Evolutionary conservation across 306 rosid genomes (phyloP), one percentile per base, ranked within the genome.

Genomic region (Neltuma alba): DNA sequence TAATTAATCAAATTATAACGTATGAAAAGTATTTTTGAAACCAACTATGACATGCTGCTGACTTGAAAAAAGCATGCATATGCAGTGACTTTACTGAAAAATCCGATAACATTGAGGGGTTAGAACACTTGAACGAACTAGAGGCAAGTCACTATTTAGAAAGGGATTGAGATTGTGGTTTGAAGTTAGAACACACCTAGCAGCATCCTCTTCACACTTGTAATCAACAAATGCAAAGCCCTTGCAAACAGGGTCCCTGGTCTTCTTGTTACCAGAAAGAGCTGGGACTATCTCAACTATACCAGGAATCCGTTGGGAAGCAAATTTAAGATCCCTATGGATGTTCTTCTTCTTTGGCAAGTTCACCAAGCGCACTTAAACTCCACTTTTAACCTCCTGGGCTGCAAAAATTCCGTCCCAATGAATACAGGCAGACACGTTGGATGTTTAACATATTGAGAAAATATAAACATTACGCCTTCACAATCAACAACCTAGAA

Each of bases 231-330:
- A 86, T 54, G 94, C 96, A 87, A 85, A 91, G 63, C 97, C 99
- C 87, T 91, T 92, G 89, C 99, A 95, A 66, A 90, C 62, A 50
- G 99, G 98, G 78, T 95, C 99, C 88, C 95, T 89, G 41, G 99
- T 95, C 87, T 92, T 94, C 87, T 91, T 91, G 89, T 88, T 95
- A 75, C 98, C 97, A 41, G 76, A 50, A 76, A 90, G 93, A 58
- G 83, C 89, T 9, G 97, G 97, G 83, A 75, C 80, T 78, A 95
- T 86, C 52, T 89, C 84, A 64, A 83, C 41, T 80, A 95, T 78
- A 45, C 94, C 93, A 2, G 86, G 96, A 23, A 91, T 82, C 76
- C 85, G 89, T 76, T 86, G 81, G 63, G 92, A 90, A 63, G 98
- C 94, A 23, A 75, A 57, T 71, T 78, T 90, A 82, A 95, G 86